A percentile compares a stretch with the other conserved stretches of the same genome.
These are phyloP conservation scores for Gamarada debralockiae DNA, from an alignment of 495 filamentous ascomycete species.

Conservation along the genomic window DNA sequence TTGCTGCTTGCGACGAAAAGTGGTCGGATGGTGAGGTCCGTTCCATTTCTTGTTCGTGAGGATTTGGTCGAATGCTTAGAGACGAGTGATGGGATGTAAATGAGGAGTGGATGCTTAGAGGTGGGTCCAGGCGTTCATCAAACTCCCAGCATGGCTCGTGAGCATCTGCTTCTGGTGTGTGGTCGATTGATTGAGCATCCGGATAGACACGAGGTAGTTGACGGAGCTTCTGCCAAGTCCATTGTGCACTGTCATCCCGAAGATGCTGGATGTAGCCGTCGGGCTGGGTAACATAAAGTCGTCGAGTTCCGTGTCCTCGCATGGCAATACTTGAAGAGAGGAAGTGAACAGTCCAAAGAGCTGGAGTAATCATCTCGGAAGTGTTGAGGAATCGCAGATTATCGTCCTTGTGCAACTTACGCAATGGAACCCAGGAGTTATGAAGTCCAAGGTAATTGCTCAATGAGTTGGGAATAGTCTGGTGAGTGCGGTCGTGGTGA, in stretches of 20 bases:
- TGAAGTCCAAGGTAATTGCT: constrained; percentile 41
- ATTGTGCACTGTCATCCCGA: constrained; percentile 40
- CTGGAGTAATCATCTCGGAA: constrained; percentile 62
- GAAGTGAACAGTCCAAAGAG: constrained; percentile 64
- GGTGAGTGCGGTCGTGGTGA: constrained; percentile 15
- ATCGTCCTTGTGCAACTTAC: constrained; percentile 66
- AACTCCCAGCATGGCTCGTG: constrained; percentile 52
- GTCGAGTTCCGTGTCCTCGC: constrained; percentile 51
- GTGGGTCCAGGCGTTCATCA: constrained; percentile 50
- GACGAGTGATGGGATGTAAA: constrained; percentile 30
- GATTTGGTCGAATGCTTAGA: constrained; percentile 30
- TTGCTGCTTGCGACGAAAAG: constrained; percentile 18
- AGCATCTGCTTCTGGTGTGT: constrained; percentile 54
- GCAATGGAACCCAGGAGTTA: constrained; percentile 60
- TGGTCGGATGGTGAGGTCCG: constrained; percentile 27
- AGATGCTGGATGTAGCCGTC: constrained; percentile 57
- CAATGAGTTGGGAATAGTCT: constrained; percentile 3
- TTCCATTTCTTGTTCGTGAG: constrained; percentile 24
- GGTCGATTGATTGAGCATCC: constrained; percentile 35
- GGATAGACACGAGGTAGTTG: constrained; percentile 52
- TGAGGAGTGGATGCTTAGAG: constrained; percentile 33
- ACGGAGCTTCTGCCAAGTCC: constrained; percentile 59
- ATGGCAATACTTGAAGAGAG: constrained; percentile 59
- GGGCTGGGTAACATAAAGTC: constrained; percentile 62
- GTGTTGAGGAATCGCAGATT: constrained; percentile 59